Percentiles rank a stretch among this genome's conserved stretches.
Conservation (phyloP, 2,329 filamentous ascomycete genomes). For the Aspergillus latus region DNA sequence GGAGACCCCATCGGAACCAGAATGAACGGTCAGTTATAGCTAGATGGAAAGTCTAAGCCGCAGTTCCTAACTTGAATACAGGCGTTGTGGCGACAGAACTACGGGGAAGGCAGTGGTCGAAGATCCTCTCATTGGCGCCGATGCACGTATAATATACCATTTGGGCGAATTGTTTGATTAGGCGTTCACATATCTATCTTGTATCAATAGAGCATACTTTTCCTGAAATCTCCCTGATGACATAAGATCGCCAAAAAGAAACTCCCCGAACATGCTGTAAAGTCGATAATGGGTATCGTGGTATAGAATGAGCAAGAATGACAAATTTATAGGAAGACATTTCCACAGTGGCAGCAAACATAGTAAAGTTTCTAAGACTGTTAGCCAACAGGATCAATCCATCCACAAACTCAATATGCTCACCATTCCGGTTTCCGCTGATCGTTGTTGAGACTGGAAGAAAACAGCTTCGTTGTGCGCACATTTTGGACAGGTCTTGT, state of each 20-base stretch:
- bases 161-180: conserved; percentile 28
- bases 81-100: conserved; percentile 87
- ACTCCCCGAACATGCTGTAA: conserved; percentile 25
- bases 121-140: conserved; percentile 93
- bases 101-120: conserved; percentile 92
- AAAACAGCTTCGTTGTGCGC: conserved; percentile 89
- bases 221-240: conserved; percentile 3
- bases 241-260: conserved; percentile 17
- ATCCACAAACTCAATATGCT: conserved; percentile 37
- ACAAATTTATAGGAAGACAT: conserved; percentile 63
- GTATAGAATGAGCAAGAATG: conserved; percentile 2
- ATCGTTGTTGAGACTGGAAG: conserved; percentile 98
- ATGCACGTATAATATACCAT: conserved; percentile 63
- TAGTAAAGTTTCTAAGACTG: conserved; percentile 77
- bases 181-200: conserved; percentile 23
- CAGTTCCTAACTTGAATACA: conserved; percentile 35
- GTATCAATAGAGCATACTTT: conserved; percentile 33
- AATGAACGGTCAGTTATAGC: conserved; percentile 65
- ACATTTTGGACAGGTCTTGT: conserved; percentile 82
- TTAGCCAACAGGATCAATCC: conserved; percentile 18
- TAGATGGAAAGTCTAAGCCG: background rate
- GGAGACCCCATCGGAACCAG: conserved; percentile 93
- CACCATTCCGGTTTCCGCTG: conserved; percentile 97
- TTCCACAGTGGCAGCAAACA: conserved; percentile 90
- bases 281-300: conserved; percentile 20